phyloP scores from a whole-genome alignment of 106 monocot species.

The Iris macrosiphon region DNA sequence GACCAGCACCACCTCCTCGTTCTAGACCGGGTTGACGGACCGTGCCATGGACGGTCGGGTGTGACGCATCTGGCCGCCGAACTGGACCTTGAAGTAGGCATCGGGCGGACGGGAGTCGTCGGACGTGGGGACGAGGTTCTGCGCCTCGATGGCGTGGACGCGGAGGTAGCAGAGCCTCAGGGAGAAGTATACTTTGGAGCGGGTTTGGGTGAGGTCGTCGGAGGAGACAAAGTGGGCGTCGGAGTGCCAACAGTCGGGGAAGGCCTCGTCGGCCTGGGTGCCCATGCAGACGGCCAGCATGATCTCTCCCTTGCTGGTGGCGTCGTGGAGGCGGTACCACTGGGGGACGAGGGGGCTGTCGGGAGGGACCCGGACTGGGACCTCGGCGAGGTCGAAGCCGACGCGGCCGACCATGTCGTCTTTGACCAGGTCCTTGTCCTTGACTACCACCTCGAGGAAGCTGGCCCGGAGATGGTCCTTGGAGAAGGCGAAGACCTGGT shows the following conservation, averaged over 20 bases:
- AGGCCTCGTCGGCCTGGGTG: constrained; percentile 90
- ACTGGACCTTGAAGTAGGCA: constrained; percentile 38
- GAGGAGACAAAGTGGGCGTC: constrained; percentile 40
- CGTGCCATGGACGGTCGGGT: constrained; percentile 31
- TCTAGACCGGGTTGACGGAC: constrained; percentile 54
- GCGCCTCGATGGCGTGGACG: constrained; percentile 62
- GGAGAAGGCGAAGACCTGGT: constrained; percentile 82
- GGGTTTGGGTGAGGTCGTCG: constrained; percentile 38
- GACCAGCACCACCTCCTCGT: constrained; percentile 80
- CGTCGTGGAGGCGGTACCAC: constrained; percentile 72
- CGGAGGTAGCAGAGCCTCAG: constrained; percentile 79
- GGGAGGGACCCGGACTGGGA: constrained; percentile 68
- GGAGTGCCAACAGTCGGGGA: constrained; percentile 76
- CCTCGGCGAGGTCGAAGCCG: constrained; percentile 51
- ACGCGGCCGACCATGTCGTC: constrained; percentile 71
- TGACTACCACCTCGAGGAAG: constrained; percentile 55
- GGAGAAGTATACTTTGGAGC: constrained; percentile 90
- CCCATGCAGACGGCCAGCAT: constrained; percentile 88
- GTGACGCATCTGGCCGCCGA: constrained; percentile 53
- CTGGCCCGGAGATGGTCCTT: constrained; percentile 51
- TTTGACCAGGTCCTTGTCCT: constrained; percentile 68
- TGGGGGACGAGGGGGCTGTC: constrained; percentile 81
- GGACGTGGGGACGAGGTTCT: constrained; percentile 55
- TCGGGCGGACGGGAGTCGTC: constrained; percentile 20
- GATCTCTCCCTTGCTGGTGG: constrained; percentile 62